Conservation (phyloP, 306 rosid genomes). For the Elaeagnus macrophylla region DNA sequence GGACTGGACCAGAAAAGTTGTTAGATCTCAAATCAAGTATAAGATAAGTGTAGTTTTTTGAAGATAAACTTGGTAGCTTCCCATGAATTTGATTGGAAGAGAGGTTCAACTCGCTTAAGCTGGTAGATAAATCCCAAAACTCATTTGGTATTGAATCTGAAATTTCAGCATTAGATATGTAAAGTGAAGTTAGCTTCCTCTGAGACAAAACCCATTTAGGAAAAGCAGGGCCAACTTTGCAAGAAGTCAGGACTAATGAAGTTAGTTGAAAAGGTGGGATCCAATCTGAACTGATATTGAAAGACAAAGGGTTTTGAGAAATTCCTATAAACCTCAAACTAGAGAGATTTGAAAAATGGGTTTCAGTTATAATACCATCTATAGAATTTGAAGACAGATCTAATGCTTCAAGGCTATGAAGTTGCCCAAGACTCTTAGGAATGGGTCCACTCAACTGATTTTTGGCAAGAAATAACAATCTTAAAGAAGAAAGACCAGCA, state of each 20-base stretch:
- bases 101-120: neutral
- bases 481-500: neutral
- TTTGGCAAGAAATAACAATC: neutral
- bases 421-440: constrained; percentile 6
- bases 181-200: neutral
- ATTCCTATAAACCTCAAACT: neutral
- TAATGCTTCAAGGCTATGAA: neutral
- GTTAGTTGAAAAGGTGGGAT: constrained; percentile 19
- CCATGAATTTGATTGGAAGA: constrained; percentile 22
- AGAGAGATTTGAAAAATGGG: constrained; percentile 12
- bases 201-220: constrained; percentile 34
- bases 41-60: neutral
- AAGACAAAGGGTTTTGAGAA: constrained; percentile 10
- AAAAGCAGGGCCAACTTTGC: constrained; percentile 27
- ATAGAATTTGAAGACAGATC: constrained; percentile 10
- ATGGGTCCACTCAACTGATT: constrained; percentile 15
- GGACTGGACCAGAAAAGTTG: constrained; percentile 14
- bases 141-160: constrained; percentile 9
- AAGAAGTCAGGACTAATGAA: neutral
- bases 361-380: constrained; percentile 14
- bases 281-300: constrained; percentile 24
- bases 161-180: constrained; percentile 9
- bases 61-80: constrained; percentile 8
- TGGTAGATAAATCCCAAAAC: constrained; percentile 19
- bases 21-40: constrained; percentile 17